These are phyloP conservation scores for Aspergillus taichungensis DNA, from an alignment of 495 filamentous ascomycete genomes.

Conservation along the genomic window DNA sequence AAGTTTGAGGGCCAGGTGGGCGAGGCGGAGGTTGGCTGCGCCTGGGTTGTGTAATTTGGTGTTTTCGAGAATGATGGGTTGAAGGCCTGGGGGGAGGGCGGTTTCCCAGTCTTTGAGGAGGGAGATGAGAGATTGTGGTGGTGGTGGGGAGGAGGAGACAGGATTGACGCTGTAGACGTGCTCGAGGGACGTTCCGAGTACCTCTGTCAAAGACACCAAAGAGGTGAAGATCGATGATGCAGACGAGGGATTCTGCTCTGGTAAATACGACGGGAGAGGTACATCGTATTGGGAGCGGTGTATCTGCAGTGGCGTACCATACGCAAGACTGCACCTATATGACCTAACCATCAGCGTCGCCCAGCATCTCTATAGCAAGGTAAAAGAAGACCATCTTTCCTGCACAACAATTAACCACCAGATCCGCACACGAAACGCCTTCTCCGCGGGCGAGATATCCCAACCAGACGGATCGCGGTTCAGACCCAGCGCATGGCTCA, in stretches of 20 bases:
- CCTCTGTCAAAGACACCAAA: constrained; percentile 29
- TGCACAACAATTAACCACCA: constrained; percentile 35
- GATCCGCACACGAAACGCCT: constrained; percentile 21
- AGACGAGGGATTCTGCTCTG: constrained; percentile 9
- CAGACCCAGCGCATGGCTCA: constrained; percentile 28
- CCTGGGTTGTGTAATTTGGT: constrained; percentile 15
- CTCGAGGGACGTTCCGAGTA: constrained; percentile 27
- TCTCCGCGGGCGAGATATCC: constrained; percentile 25
- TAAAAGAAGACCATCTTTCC: constrained; percentile 25
- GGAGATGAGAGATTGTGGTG: constrained; percentile 1
- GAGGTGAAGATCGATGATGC: constrained; percentile 25
- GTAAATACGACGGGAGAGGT: constrained; percentile 19
- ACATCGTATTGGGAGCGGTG: constrained; percentile 31
- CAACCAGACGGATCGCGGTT: constrained; percentile 26
- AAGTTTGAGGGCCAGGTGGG: constrained; percentile 27
- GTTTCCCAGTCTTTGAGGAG: constrained; percentile 18
- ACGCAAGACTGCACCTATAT: constrained; percentile 27
- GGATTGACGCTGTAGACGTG: constrained; percentile 22
- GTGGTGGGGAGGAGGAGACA: background rate
- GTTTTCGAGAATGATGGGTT: constrained; percentile 15
- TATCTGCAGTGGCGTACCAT: constrained; percentile 29
- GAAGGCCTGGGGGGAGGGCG: constrained; percentile 14
- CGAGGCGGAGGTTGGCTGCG: constrained; percentile 29
- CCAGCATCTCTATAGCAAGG: background rate
- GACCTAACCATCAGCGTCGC: too few species aligned